phyloP scores from a whole-genome alignment of 768 basidiomycete species.

The Amanita polypyramis region DNA sequence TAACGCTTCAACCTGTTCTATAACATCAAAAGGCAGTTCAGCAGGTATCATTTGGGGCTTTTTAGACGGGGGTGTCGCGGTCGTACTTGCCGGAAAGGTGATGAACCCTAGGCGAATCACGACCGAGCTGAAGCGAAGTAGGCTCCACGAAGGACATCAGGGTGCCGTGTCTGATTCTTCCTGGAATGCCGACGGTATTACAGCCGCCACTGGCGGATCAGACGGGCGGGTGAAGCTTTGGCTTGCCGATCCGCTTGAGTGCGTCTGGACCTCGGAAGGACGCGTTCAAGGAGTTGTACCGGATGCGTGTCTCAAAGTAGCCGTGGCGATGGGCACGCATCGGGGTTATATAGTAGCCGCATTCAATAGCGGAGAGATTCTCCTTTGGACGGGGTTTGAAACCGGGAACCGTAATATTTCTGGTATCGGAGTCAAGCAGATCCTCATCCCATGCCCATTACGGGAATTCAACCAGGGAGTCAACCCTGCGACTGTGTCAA shows the following conservation, averaged over 20 bases:
- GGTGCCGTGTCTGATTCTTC: conserved; percentile 44
- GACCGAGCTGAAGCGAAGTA: conserved; percentile 37
- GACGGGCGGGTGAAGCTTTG: conserved; percentile 72
- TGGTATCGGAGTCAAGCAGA: conserved; percentile 15
- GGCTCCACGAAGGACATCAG: conserved; percentile 50
- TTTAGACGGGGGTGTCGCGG: conserved; percentile 52
- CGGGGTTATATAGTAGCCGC: conserved; percentile 37
- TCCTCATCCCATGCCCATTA: conserved; percentile 27
- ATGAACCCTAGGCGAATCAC: conserved; percentile 44
- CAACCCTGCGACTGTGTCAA: conserved; percentile 7
- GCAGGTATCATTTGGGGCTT: conserved; percentile 71
- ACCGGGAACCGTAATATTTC: conserved; percentile 11
- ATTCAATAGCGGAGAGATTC: conserved; percentile 44
- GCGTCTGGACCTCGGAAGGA: conserved; percentile 52
- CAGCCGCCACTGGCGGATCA: conserved; percentile 40
- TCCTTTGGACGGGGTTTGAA: conserved; percentile 41
- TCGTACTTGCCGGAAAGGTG: conserved; percentile 44
- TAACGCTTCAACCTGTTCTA: conserved; percentile 46
- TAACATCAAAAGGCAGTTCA: conserved; percentile 53
- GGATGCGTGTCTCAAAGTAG: conserved; percentile 44
- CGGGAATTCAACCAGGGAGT: conserved; percentile 11
- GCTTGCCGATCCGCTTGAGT: conserved; percentile 44
- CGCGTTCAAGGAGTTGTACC: conserved; percentile 23
- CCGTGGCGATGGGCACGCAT: conserved; percentile 24
- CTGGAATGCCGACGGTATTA: conserved; percentile 27